Evolutionary conservation across 768 basidiomycete genomes (phyloP).

Genomic region (Tephrocybe sp.): DNA sequence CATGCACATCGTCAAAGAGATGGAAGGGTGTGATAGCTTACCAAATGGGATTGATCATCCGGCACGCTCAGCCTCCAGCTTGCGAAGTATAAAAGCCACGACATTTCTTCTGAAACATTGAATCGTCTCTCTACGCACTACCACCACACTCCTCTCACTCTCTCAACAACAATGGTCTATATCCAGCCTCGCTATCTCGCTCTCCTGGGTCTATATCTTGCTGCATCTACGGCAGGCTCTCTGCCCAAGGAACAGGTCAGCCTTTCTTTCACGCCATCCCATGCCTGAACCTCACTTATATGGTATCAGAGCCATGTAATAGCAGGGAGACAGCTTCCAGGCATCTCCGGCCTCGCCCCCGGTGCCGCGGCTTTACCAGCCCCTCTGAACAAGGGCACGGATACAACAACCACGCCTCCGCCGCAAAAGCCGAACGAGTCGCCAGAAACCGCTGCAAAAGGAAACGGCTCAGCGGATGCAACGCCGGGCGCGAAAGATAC

Average conservation of each 20-base stretch:
- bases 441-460: too few relatives aligned
- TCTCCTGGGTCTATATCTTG: slow-evolving; percentile 7
- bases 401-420: too few relatives aligned
- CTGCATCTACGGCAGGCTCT: neutral
- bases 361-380: too few relatives aligned
- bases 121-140: neutral
- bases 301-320: neutral
- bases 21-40: too few relatives aligned
- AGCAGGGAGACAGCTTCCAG: too few relatives aligned
- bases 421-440: too few relatives aligned
- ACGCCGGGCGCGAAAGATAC: too few relatives aligned
- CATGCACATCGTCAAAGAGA: too few relatives aligned
- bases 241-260: neutral
- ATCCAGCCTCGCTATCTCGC: slow-evolving; percentile 5
- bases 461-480: too few relatives aligned
- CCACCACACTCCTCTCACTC: neutral
- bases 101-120: neutral
- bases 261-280: neutral
- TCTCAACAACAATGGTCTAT: neutral
- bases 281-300: neutral
- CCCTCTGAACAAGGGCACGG: too few relatives aligned
- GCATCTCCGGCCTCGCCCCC: too few relatives aligned
- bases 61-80: neutral
- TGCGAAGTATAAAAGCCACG: neutral
- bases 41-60: too few relatives aligned